Conservation (phyloP, 169 alveolate genomes). For the Cyclospora cayetanensis region DNA sequence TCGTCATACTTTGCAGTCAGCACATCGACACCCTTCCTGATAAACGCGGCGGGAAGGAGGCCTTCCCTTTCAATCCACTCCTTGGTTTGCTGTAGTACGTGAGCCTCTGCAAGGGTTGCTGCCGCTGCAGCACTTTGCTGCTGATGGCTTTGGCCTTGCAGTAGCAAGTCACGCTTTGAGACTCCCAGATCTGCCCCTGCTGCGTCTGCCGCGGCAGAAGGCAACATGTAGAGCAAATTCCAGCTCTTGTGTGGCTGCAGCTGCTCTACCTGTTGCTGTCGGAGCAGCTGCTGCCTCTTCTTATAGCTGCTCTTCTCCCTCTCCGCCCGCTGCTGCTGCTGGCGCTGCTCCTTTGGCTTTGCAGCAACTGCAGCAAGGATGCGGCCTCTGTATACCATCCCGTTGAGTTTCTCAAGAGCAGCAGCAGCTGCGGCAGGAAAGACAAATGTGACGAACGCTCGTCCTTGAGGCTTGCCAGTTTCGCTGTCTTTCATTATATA, state of each 20-base stretch:
- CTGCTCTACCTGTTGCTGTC: conserved; percentile 81
- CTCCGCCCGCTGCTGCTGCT: conserved; percentile 26
- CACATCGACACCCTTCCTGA: conserved; percentile 76
- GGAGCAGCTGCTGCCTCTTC: conserved; percentile 83
- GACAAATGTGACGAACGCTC: conserved; percentile 83
- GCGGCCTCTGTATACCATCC: conserved; percentile 55
- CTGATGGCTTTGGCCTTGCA: conserved; percentile 77
- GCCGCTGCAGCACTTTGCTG: conserved; percentile 50
- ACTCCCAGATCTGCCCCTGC: conserved; percentile 86
- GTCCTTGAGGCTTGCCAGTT: conserved; percentile 74
- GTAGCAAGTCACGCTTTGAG: conserved; percentile 86
- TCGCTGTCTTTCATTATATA: conserved; percentile 43
- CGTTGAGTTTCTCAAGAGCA: conserved; percentile 71
- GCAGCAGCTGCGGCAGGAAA: conserved; percentile 83
- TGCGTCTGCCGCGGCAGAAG: conserved; percentile 92
- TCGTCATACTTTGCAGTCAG: conserved; percentile 15
- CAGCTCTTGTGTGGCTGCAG: conserved; percentile 90
- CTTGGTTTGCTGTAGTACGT: conserved; percentile 91
- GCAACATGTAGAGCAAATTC: conserved; percentile 96
- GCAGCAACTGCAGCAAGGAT: conserved; percentile 28
- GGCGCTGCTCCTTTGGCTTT: conserved; percentile 1
- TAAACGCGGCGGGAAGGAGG: conserved; percentile 87
- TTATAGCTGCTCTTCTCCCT: conserved; percentile 74
- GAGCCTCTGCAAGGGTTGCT: conserved; percentile 89
- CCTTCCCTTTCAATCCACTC: conserved; percentile 95